Evolutionary conservation across 2,329 filamentous ascomycete species (phyloP), one percentile per base, ranked within the genome.

Genomic region (Drechslerella stenobrocha): DNA sequence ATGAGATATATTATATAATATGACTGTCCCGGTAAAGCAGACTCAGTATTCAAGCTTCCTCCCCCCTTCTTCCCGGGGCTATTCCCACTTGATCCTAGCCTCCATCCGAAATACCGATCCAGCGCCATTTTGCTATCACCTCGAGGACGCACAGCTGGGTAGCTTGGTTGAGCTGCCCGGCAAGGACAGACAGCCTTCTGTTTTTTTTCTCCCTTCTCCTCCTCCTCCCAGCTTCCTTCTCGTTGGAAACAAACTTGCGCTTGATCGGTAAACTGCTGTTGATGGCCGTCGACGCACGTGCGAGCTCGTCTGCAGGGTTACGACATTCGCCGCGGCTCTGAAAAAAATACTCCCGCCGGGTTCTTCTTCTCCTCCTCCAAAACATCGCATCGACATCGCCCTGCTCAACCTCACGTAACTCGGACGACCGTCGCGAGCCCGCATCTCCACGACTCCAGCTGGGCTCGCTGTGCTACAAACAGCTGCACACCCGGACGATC

Each of bases 81-180:
- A 65, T 52, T 65, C 60, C 60, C 32, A 32, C 60, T 58, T 58
- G 22, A 59, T 58, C 40, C 42, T 66, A 66, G 61, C 47, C 40
- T 35, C 45, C 47, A 23, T 30, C 9, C 20, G 30, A 18, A 32
- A 34, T n/a, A 32, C 20, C n/a, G 2, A 15, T 50, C 46, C 44
- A 47, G 24, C 35, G 45, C 46, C 46, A 51, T 45, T 46, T 42
- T 42, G 37, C 48, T 34, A 48, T 4, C 45, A 20, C n/a, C 30
- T 18, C 24, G 15, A 50, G 24, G 23, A 11, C n/a, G 20, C 42
- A 34, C 34, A 55, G 11, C 52, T 60, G 37, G 3, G 3, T 11
- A 37, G 8, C 34, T 37, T 11, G 13, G 8, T n/a, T 37, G 18
- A 30, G 28, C 28, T 30, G 11, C 28, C 28, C 5, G 28, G 5